phyloP scores from a whole-genome alignment of 169 alveolate genomes.

The Eimeria falciformis region DNA sequence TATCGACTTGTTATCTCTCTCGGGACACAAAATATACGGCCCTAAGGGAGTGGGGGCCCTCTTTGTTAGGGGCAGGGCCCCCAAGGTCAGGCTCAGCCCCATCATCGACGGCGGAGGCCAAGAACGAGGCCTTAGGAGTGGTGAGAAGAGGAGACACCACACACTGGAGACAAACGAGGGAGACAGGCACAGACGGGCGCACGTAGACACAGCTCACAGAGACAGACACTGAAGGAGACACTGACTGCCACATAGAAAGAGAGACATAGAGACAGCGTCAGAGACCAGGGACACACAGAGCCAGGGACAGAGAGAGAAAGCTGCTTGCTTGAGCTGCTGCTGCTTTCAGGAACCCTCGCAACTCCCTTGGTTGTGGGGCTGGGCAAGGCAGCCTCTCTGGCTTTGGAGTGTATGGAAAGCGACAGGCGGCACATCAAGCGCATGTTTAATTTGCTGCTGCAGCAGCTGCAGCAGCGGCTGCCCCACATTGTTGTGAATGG shows the following conservation, averaged over 20 bases:
- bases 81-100: slow-evolving; percentile 96
- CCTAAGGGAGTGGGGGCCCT: slow-evolving; percentile 99
- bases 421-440: slow-evolving; percentile 92
- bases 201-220: neutral
- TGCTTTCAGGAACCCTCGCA: slow-evolving; percentile 86
- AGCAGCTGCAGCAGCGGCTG: slow-evolving; percentile 45
- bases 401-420: slow-evolving; percentile 93
- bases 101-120: slow-evolving; percentile 99
- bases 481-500: slow-evolving; percentile 82
- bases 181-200: neutral
- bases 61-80: slow-evolving; percentile 94
- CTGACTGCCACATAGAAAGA: neutral
- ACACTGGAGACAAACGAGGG: neutral
- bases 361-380: slow-evolving; percentile 96
- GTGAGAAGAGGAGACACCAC: slow-evolving; percentile 80
- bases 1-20: slow-evolving; percentile 95
- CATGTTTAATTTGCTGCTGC: slow-evolving; percentile 77
- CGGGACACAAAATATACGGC: slow-evolving; percentile 98
- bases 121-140: slow-evolving; percentile 98
- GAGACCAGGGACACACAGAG: too few relatives aligned
- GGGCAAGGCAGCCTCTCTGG: slow-evolving; percentile 97
- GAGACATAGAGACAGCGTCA: neutral
- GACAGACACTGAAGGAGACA: neutral
- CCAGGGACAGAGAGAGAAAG: too few relatives aligned
- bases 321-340: neutral